These are phyloP conservation scores for Cryptococcus sp. DNA, from an alignment of 1,284 basidiomycete genomes.

Conservation along the genomic window DNA sequence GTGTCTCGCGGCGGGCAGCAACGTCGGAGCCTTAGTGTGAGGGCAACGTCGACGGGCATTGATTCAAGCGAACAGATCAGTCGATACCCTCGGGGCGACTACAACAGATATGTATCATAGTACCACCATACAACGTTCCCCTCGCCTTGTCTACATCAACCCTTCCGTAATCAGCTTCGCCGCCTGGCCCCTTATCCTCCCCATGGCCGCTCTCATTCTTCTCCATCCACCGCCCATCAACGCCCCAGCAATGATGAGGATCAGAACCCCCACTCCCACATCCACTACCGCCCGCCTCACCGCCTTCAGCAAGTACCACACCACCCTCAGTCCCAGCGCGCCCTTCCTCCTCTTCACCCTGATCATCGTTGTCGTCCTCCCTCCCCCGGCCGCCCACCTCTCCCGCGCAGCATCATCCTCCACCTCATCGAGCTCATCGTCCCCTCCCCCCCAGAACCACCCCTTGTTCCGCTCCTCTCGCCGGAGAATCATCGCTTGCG, in stretches of 20 bases:
- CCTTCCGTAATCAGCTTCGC: conserved; percentile 14
- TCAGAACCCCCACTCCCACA: conserved; percentile 28
- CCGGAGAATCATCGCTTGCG: conserved; percentile 39
- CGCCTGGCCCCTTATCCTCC: conserved; percentile 8
- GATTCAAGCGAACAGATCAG: not conserved
- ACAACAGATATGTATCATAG: conserved; percentile 1
- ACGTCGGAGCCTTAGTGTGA: not conserved
- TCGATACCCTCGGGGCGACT: not conserved
- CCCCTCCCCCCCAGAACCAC: conserved; percentile 33
- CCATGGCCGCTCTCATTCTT: conserved; percentile 17
- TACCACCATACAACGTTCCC: not conserved
- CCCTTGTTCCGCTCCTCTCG: conserved; percentile 26
- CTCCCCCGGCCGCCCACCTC: conserved; percentile 2
- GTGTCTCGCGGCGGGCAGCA: not conserved
- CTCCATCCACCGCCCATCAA: conserved; percentile 37
- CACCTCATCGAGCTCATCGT: conserved; percentile 36
- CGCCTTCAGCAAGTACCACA: conserved; percentile 33
- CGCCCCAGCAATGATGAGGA: conserved; percentile 26
- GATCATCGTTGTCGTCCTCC: conserved; percentile 16
- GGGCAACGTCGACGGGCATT: not conserved
- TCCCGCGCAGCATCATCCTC: conserved; percentile 28
- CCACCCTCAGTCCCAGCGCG: conserved; percentile 29
- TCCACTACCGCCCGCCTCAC: conserved; percentile 38
- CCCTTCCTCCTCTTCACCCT: conserved; percentile 18
- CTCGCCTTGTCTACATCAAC: not conserved